phyloP scores from a whole-genome alignment of 1,139 yeast species.

The Kodamaea derodonti region DNA sequence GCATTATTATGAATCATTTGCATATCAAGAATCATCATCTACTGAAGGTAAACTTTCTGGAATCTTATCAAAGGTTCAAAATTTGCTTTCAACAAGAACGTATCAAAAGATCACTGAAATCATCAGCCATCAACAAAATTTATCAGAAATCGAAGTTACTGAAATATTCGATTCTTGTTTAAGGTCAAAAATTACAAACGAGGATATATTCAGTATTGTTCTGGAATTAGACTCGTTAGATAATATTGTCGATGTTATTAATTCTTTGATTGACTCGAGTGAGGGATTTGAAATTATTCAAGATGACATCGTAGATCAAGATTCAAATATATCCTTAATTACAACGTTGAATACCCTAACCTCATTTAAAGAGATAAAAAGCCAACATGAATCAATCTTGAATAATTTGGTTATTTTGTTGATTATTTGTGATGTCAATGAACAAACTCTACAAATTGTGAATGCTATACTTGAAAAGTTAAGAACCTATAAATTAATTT shows the following conservation, averaged over 20 bases:
- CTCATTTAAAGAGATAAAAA: conserved; percentile 25
- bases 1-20: conserved; percentile 29
- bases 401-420: conserved; percentile 28
- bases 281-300: conserved; percentile 9
- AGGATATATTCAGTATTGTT: conserved; percentile 20
- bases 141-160: conserved; percentile 17
- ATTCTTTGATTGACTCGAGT: conserved; percentile 19
- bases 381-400: conserved; percentile 23
- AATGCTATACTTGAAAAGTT: conserved; percentile 25
- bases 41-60: conserved; percentile 19
- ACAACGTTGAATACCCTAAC: conserved; percentile 21
- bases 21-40: conserved; percentile 9
- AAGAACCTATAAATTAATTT: conserved; percentile 20
- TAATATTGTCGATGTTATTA: conserved; percentile 22
- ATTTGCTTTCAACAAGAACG: conserved; percentile 25
- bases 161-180: conserved; percentile 22
- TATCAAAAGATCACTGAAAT: conserved; percentile 20
- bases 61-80: conserved; percentile 20
- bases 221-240: conserved; percentile 22
- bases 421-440: conserved; percentile 32
- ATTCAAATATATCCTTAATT: conserved; percentile 14
- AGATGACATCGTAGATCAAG: neutral
- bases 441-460: conserved; percentile 23
- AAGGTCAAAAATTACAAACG: conserved; percentile 21
- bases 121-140: conserved; percentile 6